A percentile compares a stretch with the other conserved stretches of the same genome.
Evolutionary conservation across 177 flowering plant species (phyloP).

Genomic region (Vitis hybrid): DNA sequence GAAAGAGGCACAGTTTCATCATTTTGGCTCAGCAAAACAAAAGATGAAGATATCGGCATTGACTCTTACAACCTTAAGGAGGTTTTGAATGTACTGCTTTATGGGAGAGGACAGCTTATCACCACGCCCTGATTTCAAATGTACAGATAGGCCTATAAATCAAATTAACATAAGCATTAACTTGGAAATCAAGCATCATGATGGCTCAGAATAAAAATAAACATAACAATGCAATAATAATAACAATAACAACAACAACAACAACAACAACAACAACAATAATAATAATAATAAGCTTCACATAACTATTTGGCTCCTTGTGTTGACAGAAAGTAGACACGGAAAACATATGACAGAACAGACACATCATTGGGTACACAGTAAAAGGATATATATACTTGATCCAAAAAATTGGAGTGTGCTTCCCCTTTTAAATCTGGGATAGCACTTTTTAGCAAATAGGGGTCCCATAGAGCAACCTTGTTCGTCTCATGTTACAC

Average conservation of each 20-base stretch:
- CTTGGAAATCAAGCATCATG: neutral
- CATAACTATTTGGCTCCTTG: no score
- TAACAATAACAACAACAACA: neutral
- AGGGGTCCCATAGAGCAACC: no score
- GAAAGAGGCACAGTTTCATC: neutral
- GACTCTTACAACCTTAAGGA: conserved; percentile 61
- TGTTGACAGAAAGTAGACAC: no score
- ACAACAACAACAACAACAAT: neutral
- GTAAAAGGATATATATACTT: no score
- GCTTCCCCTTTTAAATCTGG: no score
- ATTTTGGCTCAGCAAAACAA: neutral
- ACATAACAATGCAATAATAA: neutral
- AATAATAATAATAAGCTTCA: no score
- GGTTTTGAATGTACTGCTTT: conserved; percentile 66
- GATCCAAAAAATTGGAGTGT: no score
- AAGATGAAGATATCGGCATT: neutral
- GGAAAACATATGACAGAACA: no score
- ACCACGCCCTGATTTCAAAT: conserved; percentile 75
- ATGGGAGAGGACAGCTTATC: conserved; percentile 52
- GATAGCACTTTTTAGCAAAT: no score
- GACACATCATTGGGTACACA: no score
- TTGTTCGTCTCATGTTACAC: no score
- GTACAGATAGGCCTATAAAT: conserved; percentile 57
- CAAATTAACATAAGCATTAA: conserved; percentile 6
- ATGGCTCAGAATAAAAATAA: neutral